Percentiles rank a stretch among this genome's conserved stretches.
phyloP scores from a whole-genome alignment of 176 grass and related monocot species.

The Alloteropsis semialata region DNA sequence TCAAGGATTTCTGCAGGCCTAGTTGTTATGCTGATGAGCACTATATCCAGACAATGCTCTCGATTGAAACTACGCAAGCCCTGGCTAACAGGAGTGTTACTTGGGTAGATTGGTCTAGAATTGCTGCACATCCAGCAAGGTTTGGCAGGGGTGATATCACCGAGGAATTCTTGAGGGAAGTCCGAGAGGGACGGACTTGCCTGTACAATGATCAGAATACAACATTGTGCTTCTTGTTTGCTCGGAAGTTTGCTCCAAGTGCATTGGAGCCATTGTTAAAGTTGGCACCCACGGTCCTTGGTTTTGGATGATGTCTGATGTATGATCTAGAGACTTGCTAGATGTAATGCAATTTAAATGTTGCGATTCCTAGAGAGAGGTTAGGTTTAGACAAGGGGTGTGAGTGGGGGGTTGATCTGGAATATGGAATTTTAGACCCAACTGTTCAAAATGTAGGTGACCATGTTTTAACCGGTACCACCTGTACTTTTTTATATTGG shows the following conservation, averaged over 20 bases:
- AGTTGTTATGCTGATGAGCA: constrained; percentile 90
- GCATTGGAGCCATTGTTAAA: constrained; percentile 71
- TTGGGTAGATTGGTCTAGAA: constrained; percentile 95
- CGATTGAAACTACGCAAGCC: constrained; percentile 62
- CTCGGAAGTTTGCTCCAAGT: constrained; percentile 87
- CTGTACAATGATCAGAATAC: constrained; percentile 68
- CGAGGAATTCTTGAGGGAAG: constrained; percentile 69
- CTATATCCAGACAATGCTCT: constrained; percentile 92
- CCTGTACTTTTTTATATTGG: constrained; percentile 37
- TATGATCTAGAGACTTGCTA: background rate
- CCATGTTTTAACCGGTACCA: constrained; percentile 4
- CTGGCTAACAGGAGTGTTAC: constrained; percentile 86
- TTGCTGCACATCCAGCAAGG: constrained; percentile 86
- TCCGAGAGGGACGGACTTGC: constrained; percentile 57
- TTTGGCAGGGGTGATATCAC: constrained; percentile 73
- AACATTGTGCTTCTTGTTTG: constrained; percentile 72
- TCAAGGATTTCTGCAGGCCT: constrained; percentile 77
- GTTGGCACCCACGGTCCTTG: constrained; percentile 53
- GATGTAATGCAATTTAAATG: background rate
- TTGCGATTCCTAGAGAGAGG: background rate
- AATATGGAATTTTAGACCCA: background rate
- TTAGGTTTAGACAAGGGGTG: background rate
- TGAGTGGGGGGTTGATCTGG: background rate
- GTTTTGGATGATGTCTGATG: constrained; percentile 39
- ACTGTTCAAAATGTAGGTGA: background rate